Conservation (phyloP, 768 basidiomycete genomes). For the Amanita polypyramis region DNA sequence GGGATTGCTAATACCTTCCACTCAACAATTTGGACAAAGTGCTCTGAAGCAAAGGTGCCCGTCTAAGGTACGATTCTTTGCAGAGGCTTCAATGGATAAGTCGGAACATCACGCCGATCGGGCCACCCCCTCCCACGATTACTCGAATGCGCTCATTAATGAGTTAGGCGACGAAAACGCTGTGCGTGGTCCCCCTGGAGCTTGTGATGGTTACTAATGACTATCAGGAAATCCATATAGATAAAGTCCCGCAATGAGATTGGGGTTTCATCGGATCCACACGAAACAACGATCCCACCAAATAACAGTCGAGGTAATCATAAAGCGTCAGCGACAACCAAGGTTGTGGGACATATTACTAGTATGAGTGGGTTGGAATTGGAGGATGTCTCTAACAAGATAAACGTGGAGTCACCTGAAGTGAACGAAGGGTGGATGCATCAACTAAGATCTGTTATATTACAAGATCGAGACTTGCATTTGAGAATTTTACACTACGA, state of each 20-base stretch:
- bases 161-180: neutral
- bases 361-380: neutral
- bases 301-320: neutral
- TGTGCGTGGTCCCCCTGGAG: neutral
- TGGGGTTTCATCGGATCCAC: neutral
- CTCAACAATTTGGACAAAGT: slow-evolving; percentile 32
- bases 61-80: neutral
- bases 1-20: slow-evolving; percentile 15
- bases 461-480: slow-evolving; percentile 36
- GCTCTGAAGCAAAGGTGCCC: slow-evolving; percentile 18
- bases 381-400: slow-evolving; percentile 12
- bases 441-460: slow-evolving; percentile 30
- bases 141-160: neutral
- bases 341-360: neutral
- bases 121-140: neutral
- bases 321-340: neutral
- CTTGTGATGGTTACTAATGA: neutral
- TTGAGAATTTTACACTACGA: slow-evolving; percentile 56
- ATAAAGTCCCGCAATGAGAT: neutral
- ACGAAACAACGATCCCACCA: neutral
- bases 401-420: slow-evolving; percentile 13
- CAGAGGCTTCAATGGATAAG: neutral
- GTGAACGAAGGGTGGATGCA: slow-evolving; percentile 32
- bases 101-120: neutral
- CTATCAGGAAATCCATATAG: neutral